A percentile compares a stretch with the other conserved stretches of the same genome.
These are phyloP conservation scores for Monilinia polystroma DNA, from an alignment of 2,329 filamentous ascomycete genomes.

Conservation along the genomic window DNA sequence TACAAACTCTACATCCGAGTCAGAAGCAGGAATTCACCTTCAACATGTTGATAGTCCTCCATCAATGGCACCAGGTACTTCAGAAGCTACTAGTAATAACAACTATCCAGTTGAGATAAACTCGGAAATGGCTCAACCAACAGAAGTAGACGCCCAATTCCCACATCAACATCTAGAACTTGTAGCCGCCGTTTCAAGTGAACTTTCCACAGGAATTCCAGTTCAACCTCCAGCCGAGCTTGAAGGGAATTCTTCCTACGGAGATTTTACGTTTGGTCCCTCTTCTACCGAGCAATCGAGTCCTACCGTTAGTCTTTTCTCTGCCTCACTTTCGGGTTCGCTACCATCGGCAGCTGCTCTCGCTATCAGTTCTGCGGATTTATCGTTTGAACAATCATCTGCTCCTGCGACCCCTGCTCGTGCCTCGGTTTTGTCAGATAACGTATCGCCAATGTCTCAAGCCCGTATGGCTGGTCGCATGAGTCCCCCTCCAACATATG, in stretches of 20 bases:
- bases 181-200: conserved; percentile 28
- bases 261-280: no score
- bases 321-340: not conserved
- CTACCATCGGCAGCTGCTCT: not conserved
- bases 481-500: conserved; percentile 5
- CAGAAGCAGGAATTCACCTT: not conserved
- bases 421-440: not conserved
- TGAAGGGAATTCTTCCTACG: not conserved
- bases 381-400: not conserved
- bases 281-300: not conserved
- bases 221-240: conserved; percentile 2
- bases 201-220: not conserved
- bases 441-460: not conserved
- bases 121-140: conserved; percentile 51
- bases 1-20: conserved; percentile 1
- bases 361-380: not conserved
- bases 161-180: conserved; percentile 35
- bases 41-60: conserved; percentile 43
- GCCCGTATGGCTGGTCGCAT: not conserved
- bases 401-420: not conserved
- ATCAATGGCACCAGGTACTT: conserved; percentile 47
- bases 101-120: conserved; percentile 37
- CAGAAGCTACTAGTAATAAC: conserved; percentile 43
- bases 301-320: not conserved
- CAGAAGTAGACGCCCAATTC: conserved; percentile 34